Evolutionary conservation across 108 stramenopile genomes (phyloP), one percentile per base, ranked within the genome.

Genomic region (Cylindrotheca closterium): DNA sequence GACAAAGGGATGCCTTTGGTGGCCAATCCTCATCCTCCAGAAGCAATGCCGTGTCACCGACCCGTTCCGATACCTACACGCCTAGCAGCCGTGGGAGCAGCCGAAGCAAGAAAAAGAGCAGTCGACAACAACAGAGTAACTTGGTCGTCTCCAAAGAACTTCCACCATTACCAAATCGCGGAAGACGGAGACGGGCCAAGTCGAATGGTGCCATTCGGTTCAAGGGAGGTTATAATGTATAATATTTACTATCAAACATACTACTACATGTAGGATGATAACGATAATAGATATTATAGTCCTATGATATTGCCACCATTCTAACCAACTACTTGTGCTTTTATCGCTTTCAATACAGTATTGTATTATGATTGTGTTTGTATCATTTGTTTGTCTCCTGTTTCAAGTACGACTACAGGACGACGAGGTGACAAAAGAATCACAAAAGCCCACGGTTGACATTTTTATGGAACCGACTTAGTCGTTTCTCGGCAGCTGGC

Each of bases 1-100:
- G 71, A 29, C 71, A 72, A 58, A 63, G 71, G 8, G 52, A 15
- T 8, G 55, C 47, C 4, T 67, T 51, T 22, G 30, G 60, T 23
- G n/a, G n/a, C n/a, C n/a, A n/a, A n/a, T n/a, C n/a, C n/a, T n/a
- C n/a, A n/a, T n/a, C n/a, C n/a, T n/a, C n/a, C n/a, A n/a, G n/a
- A n/a, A 30, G 37, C n/a, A 47, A 64, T 42, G 48, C 63, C 1
- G 33, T 51, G 0, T 17, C 48, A 33, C 48, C 63, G 7, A 64
- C 63, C 47, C 27, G 22, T 49, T 64, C 63, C 1, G 63, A 26
- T 1, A 19, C 51, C 30, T 21, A 47, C 10, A 33, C 51, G 31
- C 15, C 17, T 12, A 18, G 10, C 51, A n/a, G 19, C 10, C 30
- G 63, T n/a, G 23, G 32, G 19, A 64, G 52, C 42, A 55, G 17